Percentiles rank a stretch among this genome's conserved stretches.
Evolutionary conservation across 1,139 yeast species (phyloP).

Genomic region (Diutina rugosa): DNA sequence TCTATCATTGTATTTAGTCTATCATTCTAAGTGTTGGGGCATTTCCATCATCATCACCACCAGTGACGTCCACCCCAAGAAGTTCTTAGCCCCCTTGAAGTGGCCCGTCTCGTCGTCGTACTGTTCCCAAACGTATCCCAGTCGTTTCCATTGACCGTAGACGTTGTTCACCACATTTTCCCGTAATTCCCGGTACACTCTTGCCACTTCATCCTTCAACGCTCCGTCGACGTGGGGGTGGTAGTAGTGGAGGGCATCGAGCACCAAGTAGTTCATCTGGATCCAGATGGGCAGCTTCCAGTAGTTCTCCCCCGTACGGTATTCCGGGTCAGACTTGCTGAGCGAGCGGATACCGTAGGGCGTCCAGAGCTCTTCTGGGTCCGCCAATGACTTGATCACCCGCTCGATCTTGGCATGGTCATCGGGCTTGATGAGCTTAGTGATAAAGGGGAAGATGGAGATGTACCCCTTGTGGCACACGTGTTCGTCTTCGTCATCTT

Average conservation of each 20-base stretch:
- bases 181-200: slow-evolving; percentile 46
- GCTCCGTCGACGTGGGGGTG: slow-evolving; percentile 3
- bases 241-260: slow-evolving; percentile 60
- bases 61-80: slow-evolving; percentile 89
- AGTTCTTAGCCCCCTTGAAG: slow-evolving; percentile 77
- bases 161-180: slow-evolving; percentile 57
- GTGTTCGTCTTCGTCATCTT: slow-evolving; percentile 47
- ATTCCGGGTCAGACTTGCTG: slow-evolving; percentile 52
- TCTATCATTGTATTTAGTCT: background rate
- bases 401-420: slow-evolving; percentile 37
- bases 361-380: slow-evolving; percentile 69
- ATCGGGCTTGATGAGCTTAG: slow-evolving; percentile 46
- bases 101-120: slow-evolving; percentile 68
- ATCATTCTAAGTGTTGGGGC: slow-evolving; percentile 31
- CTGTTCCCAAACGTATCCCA: slow-evolving; percentile 89
- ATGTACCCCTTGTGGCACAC: slow-evolving; percentile 88
- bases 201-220: slow-evolving; percentile 20
- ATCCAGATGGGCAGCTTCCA: slow-evolving; percentile 97
- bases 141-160: slow-evolving; percentile 49
- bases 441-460: slow-evolving; percentile 72
- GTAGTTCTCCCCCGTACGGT: slow-evolving; percentile 76
- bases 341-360: slow-evolving; percentile 73
- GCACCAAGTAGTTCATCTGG: slow-evolving; percentile 71
- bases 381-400: slow-evolving; percentile 44
- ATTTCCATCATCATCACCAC: slow-evolving; percentile 71